Base-by-base conservation (phyloP, 2,329 filamentous ascomycete species). In the Paraphoma chrysanthemicola region DNA sequence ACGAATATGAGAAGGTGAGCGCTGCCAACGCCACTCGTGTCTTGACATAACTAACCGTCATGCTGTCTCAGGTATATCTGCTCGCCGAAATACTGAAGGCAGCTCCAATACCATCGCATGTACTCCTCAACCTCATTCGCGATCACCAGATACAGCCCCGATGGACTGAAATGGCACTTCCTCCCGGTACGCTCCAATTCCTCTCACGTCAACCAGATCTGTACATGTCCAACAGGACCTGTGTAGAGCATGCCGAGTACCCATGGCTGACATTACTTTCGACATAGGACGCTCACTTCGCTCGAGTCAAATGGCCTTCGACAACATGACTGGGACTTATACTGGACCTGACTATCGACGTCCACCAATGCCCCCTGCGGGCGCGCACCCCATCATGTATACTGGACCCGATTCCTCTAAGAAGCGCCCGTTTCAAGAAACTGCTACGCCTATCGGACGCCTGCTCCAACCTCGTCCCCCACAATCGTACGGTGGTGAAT, bases 11-110 rank as follows among this genome's bases (percentile, higher is more conserved):
- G 14, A 36, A 36, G 33, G 33, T 36, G 10, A 36, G 33, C 10
- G 33, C 33, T 36, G 33, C 14, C 33, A 14, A 3, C 33, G 33
- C 33, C 33, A 14, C 10, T 7, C 33, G 33, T 14, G 14, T 36
- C 33, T 36, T 36, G 33, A 10, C 33, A 36, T 23, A 23, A 23
- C 23, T 23, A 23, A 23, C 5, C 23, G 23, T 2, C 23, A 23
- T 23, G 10, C 33, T 36, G 9, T 14, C 33, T 2, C 33, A 36
- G 33, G 79, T 76, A 57, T 79, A 79, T 66, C 70, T 85, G 54
- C 77, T 85, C 61, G 79, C 82, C 64, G 83, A 85, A 68, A 80
- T 82, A 60, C 75, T 85, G 63, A 85, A 83, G 68, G 75, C 75
- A 42, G 77, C 78, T 54, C 72, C 75, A 43, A 73, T 83, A 53